These are phyloP conservation scores for Trichosanthes truncata DNA, from an alignment of 306 rosid species.

Conservation along the genomic window DNA sequence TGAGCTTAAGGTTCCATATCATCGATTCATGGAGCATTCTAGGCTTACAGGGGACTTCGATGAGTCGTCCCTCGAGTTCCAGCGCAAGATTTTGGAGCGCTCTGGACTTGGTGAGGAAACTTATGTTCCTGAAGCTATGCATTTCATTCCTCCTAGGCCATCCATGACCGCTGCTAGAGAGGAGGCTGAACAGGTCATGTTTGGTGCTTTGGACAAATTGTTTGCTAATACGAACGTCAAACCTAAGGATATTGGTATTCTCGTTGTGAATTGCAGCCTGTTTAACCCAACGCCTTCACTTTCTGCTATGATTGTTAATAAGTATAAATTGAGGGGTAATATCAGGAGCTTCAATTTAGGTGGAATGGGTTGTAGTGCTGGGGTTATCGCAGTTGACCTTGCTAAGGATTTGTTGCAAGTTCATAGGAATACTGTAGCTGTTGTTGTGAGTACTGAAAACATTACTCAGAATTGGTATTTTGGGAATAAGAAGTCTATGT, in stretches of 20 bases:
- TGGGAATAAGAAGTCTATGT: slow-evolving; percentile 66
- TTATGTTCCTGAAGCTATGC: slow-evolving; percentile 64
- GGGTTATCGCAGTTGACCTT: slow-evolving; percentile 64
- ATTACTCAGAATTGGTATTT: slow-evolving; percentile 71
- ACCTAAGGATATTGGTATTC: slow-evolving; percentile 55
- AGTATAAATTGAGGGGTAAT: slow-evolving; percentile 56
- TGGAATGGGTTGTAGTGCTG: slow-evolving; percentile 81
- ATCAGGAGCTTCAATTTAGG: slow-evolving; percentile 67
- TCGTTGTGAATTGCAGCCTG: slow-evolving; percentile 59
- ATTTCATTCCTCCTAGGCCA: slow-evolving; percentile 43
- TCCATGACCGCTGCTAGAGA: slow-evolving; percentile 55
- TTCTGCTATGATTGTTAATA: slow-evolving; percentile 66
- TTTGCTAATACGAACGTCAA: slow-evolving; percentile 35
- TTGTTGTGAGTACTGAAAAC: slow-evolving; percentile 67
- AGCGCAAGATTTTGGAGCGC: slow-evolving; percentile 54
- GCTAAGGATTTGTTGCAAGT: slow-evolving; percentile 57
- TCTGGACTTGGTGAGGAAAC: slow-evolving; percentile 71
- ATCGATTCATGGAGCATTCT: slow-evolving; percentile 49
- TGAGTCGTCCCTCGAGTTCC: slow-evolving; percentile 63
- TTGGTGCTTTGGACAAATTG: slow-evolving; percentile 52
- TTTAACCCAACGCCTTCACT: slow-evolving; percentile 66
- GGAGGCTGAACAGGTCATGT: slow-evolving; percentile 63
- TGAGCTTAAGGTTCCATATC: slow-evolving; percentile 43
- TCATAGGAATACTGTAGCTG: slow-evolving; percentile 61
- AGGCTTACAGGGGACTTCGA: slow-evolving; percentile 47